Evolutionary conservation across 176 grass and related monocot species (phyloP), one percentile per base, ranked within the genome.

Genomic region (Eragrostis nindensis): DNA sequence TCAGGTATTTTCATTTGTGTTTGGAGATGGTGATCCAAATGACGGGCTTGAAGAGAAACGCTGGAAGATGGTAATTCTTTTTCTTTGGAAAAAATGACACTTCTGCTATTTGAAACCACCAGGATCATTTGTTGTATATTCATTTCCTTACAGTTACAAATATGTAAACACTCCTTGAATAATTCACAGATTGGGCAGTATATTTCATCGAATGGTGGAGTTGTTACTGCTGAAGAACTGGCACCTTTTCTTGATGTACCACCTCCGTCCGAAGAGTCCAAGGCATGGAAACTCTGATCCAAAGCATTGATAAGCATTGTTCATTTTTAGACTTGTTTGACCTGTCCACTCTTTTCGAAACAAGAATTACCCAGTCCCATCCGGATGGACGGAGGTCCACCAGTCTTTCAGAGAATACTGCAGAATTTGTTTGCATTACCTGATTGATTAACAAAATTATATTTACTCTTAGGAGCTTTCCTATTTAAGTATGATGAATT

Each of bases 1-100:
- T 46, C 79, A 98, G 96, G 86, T 98, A 18, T 98, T 98, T 76
- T 98, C 96, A 27, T 98, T 98, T 89, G 96, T 98, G 55, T 98
- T 98, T 88, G 96, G 96, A 68, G 92, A 98, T 84, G 90, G 96
- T 29, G 86, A 98, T 88, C 96, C 96, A 83, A 98, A 98, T 79
- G 86, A 95, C 47, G 92, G 92, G 65, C 88, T 98, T 83, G 96
- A 98, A 91, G 96, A 98, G 77, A 89, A 91, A 79, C 90, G 96
- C 36, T 98, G 96, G 96, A 98, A 95, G 64, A 87, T 95, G 88
- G 96, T 98, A 94, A 68, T 6, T 55, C 57, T 64, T 86, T 74
- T 45, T 26, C 45, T 67, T 76, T 45, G n/a, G 12, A 52, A 24
- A 83, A 43, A 76, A 36, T 68, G 8, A 83, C 62, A 39, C 52